Percentiles rank a stretch among this genome's conserved stretches.
phyloP scores from a whole-genome alignment of 352 stramenopile species.

The Nothophytophthora sp. region DNA sequence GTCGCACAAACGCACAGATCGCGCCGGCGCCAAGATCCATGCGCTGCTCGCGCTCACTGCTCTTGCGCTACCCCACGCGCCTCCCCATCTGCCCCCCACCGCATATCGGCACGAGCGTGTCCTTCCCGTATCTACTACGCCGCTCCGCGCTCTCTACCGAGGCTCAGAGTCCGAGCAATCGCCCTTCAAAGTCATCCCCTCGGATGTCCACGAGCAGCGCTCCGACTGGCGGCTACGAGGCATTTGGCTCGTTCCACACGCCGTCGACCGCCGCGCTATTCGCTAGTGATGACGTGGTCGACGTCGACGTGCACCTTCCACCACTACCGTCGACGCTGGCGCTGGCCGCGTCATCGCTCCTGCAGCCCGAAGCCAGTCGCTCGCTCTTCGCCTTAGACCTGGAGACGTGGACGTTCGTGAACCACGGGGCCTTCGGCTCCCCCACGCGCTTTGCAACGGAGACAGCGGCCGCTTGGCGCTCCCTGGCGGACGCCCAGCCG shows the following conservation, averaged over 20 bases:
- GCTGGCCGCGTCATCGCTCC: constrained; percentile 1
- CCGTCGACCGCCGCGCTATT: constrained; percentile 62
- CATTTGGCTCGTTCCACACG: constrained; percentile 83
- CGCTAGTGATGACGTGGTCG: constrained; percentile 8
- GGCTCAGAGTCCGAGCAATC: constrained; percentile 7
- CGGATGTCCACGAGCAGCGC: neutral
- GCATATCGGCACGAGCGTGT: neutral
- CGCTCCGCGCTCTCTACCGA: neutral
- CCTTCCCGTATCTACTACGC: neutral
- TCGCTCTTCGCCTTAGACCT: constrained; percentile 62
- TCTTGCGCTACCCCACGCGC: neutral
- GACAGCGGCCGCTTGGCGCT: constrained; percentile 78
- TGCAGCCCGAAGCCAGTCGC: constrained; percentile 18
- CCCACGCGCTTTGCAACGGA: constrained; percentile 64
- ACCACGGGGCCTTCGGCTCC: constrained; percentile 94
- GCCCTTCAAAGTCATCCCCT: constrained; percentile 3
- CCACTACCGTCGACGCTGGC: constrained; percentile 5
- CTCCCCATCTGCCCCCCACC: neutral
- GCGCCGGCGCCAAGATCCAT: too few relatives aligned
- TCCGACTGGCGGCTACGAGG: constrained; percentile 46
- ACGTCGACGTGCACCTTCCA: constrained; percentile 17
- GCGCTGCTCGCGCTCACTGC: too few relatives aligned
- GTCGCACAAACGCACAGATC: too few relatives aligned
- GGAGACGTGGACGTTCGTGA: constrained; percentile 90
- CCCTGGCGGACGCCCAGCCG: constrained; percentile 85